Percentiles rank a stretch among this genome's conserved stretches.
phyloP scores from a whole-genome alignment of 2,329 filamentous ascomycete species.

The Penicillium capsulatum region DNA sequence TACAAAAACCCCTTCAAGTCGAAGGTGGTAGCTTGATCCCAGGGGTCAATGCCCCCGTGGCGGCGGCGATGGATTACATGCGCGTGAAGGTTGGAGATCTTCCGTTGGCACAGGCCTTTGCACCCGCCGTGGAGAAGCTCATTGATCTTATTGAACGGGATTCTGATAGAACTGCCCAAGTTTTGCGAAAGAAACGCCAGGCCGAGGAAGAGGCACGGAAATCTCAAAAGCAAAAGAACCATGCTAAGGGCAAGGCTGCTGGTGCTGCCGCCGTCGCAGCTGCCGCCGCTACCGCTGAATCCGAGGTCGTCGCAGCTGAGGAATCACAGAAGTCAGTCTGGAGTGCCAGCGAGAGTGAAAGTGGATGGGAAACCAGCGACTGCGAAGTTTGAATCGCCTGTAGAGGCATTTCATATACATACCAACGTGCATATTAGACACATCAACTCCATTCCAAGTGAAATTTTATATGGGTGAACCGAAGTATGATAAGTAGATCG shows the following conservation, averaged over 20 bases:
- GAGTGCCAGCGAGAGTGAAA: constrained; percentile 38
- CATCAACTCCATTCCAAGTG: too few species aligned
- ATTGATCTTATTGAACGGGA: constrained; percentile 42
- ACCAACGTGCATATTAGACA: neutral
- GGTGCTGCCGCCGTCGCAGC: constrained; percentile 6
- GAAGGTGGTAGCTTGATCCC: constrained; percentile 18
- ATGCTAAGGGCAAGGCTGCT: constrained; percentile 6
- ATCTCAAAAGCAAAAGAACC: constrained; percentile 22
- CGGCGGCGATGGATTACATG: constrained; percentile 63
- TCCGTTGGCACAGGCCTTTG: constrained; percentile 53
- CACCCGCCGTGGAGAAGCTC: constrained; percentile 53
- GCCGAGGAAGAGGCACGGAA: constrained; percentile 23
- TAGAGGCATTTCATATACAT: constrained; percentile 1
- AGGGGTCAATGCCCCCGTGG: constrained; percentile 46
- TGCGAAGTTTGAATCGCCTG: neutral
- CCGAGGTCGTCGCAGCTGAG: constrained; percentile 6
- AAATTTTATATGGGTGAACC: too few species aligned
- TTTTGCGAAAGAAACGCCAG: constrained; percentile 16
- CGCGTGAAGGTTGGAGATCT: constrained; percentile 58
- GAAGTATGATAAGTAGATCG: too few species aligned
- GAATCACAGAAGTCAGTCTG: constrained; percentile 12
- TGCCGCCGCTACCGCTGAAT: constrained; percentile 5
- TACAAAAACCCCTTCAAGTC: constrained; percentile 11
- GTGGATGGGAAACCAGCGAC: constrained; percentile 33
- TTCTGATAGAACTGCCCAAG: constrained; percentile 26